phyloP scores from a whole-genome alignment of 495 filamentous ascomycete species.

The Xylaria nigripes region DNA sequence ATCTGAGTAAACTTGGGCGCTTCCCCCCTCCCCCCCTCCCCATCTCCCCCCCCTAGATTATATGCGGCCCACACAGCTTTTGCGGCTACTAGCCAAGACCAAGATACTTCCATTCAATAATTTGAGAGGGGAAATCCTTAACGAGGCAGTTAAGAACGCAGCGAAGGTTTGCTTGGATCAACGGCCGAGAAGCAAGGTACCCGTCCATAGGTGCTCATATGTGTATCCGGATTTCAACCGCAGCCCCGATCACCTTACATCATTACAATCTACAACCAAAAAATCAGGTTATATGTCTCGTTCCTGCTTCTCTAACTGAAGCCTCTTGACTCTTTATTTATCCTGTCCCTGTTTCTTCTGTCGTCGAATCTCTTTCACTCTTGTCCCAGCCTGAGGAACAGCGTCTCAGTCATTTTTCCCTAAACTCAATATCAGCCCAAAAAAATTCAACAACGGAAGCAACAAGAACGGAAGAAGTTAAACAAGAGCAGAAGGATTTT shows the following conservation, averaged over 20 bases:
- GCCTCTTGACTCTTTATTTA: constrained; percentile 18
- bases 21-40: too few relatives aligned
- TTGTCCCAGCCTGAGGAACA: constrained; percentile 26
- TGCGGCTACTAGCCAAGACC: constrained; percentile 2
- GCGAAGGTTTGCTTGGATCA: constrained; percentile 20
- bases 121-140: constrained; percentile 13
- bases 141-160: constrained; percentile 16
- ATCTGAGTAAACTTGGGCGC: neutral
- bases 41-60: neutral
- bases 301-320: constrained; percentile 7
- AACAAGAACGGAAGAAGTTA: neutral
- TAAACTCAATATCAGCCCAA: neutral
- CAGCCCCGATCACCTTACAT: neutral
- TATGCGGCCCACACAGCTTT: constrained; percentile 1
- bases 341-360: constrained; percentile 13
- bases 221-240: constrained; percentile 12
- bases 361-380: constrained; percentile 14
- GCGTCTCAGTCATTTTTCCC: constrained; percentile 25
- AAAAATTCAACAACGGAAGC: neutral
- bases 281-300: constrained; percentile 5
- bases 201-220: constrained; percentile 26
- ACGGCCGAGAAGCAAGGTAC: constrained; percentile 26
- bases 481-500: too few relatives aligned
- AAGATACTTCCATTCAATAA: constrained; percentile 2
- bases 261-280: neutral